Evolutionary conservation across 768 basidiomycete species (phyloP), one percentile per base, ranked within the genome.

Genomic region (Mycena olivaceomarginata): DNA sequence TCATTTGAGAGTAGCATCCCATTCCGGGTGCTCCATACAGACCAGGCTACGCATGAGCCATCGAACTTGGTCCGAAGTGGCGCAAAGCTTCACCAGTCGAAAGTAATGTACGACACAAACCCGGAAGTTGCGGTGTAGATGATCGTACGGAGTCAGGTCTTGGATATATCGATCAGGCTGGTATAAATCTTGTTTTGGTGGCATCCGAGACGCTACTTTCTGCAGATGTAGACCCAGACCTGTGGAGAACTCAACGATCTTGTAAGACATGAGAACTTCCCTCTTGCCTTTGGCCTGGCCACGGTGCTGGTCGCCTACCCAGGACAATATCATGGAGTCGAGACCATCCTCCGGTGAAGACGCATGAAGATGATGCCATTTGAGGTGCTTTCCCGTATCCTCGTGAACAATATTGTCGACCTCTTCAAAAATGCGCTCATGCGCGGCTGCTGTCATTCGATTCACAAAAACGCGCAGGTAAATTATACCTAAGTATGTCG

Each of bases 341-440:
- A 66, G 74, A 20, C 70, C 70, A 11, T 80, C 79, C 16, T 78
- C 65, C 1, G 45, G 10, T 15, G 15, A 45, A 12, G 18, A 11
- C 0, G 78, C 79, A 72, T 83, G 80, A 2, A 84, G n/a, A 74
- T 84, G 82, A 12, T 77, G 78, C 81, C 80, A 84, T 11, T 41
- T 13, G 1, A 84, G 71, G 13, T 9, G 3, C 20, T 67, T 59
- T 10, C 82, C 82, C 1, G 81, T 83, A 62, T 84, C 83, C 20
- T 77, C 22, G 4, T 72, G 22, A 4, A 84, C 77, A 18, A 84
- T 79, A 9, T 75, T 43, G 13, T 82, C 77, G 5, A 84, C 73
- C 62, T 74, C 65, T 10, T 79, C 46, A 41, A 83, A 81, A 12
- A 82, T 67, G 0, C 65, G 64, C 59, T 79, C 63, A 51, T 84